Percentiles rank a stretch among this genome's conserved stretches.
Conservation (phyloP, 108 stramenopile genomes). For the Stephanodiscus minutulus region DNA sequence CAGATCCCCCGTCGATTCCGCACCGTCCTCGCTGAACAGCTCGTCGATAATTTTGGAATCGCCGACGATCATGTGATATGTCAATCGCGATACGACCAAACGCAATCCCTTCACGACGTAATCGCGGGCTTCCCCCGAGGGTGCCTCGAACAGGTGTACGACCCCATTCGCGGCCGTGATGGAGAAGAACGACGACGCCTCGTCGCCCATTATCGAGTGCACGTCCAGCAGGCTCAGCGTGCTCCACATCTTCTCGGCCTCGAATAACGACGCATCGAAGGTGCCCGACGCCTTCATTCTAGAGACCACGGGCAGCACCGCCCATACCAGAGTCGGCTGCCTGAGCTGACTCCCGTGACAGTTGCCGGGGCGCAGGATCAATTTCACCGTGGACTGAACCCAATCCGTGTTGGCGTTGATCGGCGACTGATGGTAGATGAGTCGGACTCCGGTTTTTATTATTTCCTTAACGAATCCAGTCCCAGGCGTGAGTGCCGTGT, state of each 20-base stretch:
- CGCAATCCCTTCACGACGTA: slow-evolving; percentile 63
- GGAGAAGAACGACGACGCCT: slow-evolving; percentile 57
- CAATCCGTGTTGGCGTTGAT: slow-evolving; percentile 37
- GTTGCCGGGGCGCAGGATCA: slow-evolving; percentile 57
- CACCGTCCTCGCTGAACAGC: slow-evolving; percentile 53
- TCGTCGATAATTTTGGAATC: slow-evolving; percentile 55
- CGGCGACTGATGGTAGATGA: slow-evolving; percentile 58
- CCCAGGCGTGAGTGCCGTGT: neutral
- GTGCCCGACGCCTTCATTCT: slow-evolving; percentile 5
- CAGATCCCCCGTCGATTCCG: slow-evolving; percentile 47
- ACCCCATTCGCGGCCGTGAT: slow-evolving; percentile 68
- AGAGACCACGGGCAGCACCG: slow-evolving; percentile 44
- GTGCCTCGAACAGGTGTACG: slow-evolving; percentile 72
- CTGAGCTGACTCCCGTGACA: slow-evolving; percentile 33
- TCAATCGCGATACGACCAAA: slow-evolving; percentile 51
- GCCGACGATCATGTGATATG: slow-evolving; percentile 61
- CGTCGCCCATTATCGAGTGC: slow-evolving; percentile 55
- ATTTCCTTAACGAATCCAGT: slow-evolving; percentile 54
- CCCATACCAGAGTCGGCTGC: slow-evolving; percentile 71
- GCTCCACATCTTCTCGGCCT: slow-evolving; percentile 39
- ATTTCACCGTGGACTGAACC: slow-evolving; percentile 52
- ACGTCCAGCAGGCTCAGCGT: slow-evolving; percentile 54
- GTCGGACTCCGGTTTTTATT: slow-evolving; percentile 51
- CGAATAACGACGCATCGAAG: slow-evolving; percentile 6
- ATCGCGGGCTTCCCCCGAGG: slow-evolving; percentile 48